phyloP scores from a whole-genome alignment of 177 flowering plant species.

The Tripterygium wilfordii region DNA sequence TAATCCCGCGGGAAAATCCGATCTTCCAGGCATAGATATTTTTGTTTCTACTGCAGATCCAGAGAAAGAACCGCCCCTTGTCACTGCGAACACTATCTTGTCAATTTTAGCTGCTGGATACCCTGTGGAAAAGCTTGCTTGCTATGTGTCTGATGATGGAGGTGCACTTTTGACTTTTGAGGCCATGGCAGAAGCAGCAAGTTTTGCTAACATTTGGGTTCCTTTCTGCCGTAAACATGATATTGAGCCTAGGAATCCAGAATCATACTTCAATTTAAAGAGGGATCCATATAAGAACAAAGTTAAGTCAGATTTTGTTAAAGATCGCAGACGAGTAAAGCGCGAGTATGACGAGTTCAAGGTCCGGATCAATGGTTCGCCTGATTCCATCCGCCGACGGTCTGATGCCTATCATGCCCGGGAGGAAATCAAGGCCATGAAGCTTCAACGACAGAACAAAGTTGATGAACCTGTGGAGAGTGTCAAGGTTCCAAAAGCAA shows the following conservation, averaged over 20 bases:
- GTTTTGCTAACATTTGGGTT: conserved; percentile 65
- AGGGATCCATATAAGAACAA: conserved; percentile 70
- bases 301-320: conserved; percentile 57
- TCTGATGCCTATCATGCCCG: conserved; percentile 73
- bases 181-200: conserved; percentile 81
- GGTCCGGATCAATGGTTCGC: conserved; percentile 61
- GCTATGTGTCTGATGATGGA: conserved; percentile 74
- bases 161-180: conserved; percentile 71
- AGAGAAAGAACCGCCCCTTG: conserved; percentile 80
- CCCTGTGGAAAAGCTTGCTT: conserved; percentile 67
- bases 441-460: conserved; percentile 41
- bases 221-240: conserved; percentile 72
- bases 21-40: conserved; percentile 68
- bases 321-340: conserved; percentile 67
- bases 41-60: conserved; percentile 85
- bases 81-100: conserved; percentile 67
- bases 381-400: conserved; percentile 65
- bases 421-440: conserved; percentile 64
- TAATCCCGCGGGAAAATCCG: conserved; percentile 63
- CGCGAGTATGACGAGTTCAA: conserved; percentile 83
- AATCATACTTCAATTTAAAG: conserved; percentile 56
- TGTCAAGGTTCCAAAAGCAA: conserved; percentile 61
- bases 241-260: conserved; percentile 74
- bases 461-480: conserved; percentile 40
- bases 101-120: conserved; percentile 67